These are phyloP conservation scores for Collybiopsis confluens DNA, from an alignment of 768 basidiomycete species.

Conservation along the genomic window DNA sequence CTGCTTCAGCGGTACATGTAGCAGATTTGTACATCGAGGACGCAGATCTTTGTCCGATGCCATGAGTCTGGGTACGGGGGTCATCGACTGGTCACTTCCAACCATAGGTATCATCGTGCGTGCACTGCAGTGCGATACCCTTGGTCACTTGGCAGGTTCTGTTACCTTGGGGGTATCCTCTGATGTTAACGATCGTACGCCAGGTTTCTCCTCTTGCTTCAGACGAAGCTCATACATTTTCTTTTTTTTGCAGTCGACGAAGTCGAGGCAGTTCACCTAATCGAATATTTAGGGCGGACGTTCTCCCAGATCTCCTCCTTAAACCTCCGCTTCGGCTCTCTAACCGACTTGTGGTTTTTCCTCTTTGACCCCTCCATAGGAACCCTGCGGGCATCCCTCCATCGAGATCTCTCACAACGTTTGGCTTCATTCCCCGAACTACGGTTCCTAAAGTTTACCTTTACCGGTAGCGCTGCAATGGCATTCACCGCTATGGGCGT, in stretches of 20 bases:
- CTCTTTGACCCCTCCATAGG: not conserved
- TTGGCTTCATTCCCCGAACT: not conserved
- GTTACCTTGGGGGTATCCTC: not conserved
- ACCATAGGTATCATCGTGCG: not conserved
- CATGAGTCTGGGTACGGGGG: slow-evolving; percentile 1
- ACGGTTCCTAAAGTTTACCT: not conserved
- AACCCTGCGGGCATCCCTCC: not conserved
- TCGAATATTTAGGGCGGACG: not conserved
- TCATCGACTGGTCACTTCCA: not conserved
- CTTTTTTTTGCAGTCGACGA: not conserved
- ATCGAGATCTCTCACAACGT: not conserved
- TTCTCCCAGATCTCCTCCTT: slow-evolving; percentile 1
- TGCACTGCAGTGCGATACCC: not conserved
- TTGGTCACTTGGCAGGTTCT: not conserved
- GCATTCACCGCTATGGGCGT: too few species aligned
- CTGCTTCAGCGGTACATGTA: not conserved
- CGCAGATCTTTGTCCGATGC: not conserved
- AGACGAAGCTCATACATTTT: not conserved
- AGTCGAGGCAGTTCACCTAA: not conserved
- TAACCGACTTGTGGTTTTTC: not conserved
- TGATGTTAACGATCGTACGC: not conserved
- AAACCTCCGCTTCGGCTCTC: not conserved
- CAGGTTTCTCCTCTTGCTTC: not conserved
- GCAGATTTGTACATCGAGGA: not conserved
- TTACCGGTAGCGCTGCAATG: not conserved